These are phyloP conservation scores for Tylopilus intermedius DNA, from an alignment of 768 basidiomycete species.

Conservation along the genomic window DNA sequence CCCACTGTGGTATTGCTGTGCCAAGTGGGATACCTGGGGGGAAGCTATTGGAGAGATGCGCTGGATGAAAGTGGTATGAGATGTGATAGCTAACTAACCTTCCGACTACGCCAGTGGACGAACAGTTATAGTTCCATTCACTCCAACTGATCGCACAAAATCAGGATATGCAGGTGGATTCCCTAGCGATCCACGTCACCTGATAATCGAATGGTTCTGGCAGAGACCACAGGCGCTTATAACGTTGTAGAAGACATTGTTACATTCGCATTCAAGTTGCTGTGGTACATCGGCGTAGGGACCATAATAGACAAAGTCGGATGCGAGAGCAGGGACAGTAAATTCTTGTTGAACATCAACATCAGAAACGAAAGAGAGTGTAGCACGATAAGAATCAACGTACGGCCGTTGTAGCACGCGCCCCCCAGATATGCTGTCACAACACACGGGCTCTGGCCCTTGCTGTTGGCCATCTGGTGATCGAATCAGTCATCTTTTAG, in stretches of 20 bases:
- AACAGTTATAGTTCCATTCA: constrained; percentile 46
- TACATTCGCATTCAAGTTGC: constrained; percentile 43
- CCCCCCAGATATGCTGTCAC: constrained; percentile 42
- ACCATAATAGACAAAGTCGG: constrained; percentile 25
- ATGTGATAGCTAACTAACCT: constrained; percentile 19
- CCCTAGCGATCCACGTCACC: constrained; percentile 21
- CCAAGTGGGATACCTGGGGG: constrained; percentile 43
- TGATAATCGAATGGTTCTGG: constrained; percentile 40
- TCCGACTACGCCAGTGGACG: constrained; percentile 26
- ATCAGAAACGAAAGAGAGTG: background rate
- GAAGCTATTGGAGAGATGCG: constrained; percentile 32
- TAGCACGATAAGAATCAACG: constrained; percentile 14
- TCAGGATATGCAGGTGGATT: background rate
- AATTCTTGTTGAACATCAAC: constrained; percentile 29
- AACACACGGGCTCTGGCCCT: constrained; percentile 44
- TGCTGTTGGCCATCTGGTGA: constrained; percentile 37
- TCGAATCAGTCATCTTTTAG: background rate
- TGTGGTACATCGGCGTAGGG: constrained; percentile 28
- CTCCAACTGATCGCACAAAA: constrained; percentile 41
- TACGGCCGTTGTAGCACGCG: constrained; percentile 40
- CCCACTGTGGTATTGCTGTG: constrained; percentile 22
- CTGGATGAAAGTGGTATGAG: background rate
- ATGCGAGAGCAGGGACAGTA: constrained; percentile 36
- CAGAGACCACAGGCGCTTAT: constrained; percentile 57
- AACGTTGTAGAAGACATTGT: constrained; percentile 49